Conservation (phyloP, 78 protist genomes). For the Paulinella micropora region DNA sequence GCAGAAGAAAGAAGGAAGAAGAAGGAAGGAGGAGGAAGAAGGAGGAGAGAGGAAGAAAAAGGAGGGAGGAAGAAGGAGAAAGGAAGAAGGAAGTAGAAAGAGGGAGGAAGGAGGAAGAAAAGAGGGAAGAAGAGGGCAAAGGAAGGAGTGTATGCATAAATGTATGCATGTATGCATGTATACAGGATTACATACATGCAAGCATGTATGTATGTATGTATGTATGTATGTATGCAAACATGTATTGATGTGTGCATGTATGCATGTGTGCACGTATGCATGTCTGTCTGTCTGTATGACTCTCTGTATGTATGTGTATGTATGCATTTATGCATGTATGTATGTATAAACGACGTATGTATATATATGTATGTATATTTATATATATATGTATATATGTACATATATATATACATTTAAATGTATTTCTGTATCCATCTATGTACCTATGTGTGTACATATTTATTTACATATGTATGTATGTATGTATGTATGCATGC, state of each 20-base stretch:
- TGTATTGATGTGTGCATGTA: not conserved
- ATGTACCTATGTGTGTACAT: not conserved
- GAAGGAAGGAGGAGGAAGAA: not conserved
- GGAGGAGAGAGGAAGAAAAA: not conserved
- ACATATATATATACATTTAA: not conserved
- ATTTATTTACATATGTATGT: not conserved
- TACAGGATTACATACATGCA: not conserved
- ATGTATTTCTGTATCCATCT: not conserved
- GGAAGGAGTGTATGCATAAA: not conserved
- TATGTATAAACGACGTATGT: not conserved
- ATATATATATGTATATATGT: not conserved
- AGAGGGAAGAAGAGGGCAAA: not conserved
- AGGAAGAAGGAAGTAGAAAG: not conserved
- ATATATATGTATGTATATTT: not conserved
- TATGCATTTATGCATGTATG: not conserved
- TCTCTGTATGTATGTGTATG: not conserved
- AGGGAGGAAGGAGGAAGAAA: not conserved
- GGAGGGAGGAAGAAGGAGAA: not conserved
- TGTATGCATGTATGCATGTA: not conserved
- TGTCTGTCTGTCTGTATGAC: not conserved
- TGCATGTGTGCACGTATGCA: not conserved
- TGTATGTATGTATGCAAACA: not conserved
- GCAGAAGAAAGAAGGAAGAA: not conserved
- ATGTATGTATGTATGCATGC: not conserved
- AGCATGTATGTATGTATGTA: not conserved